phyloP scores from a whole-genome alignment of 495 filamentous ascomycete genomes.

The Penicillium fimorum region DNA sequence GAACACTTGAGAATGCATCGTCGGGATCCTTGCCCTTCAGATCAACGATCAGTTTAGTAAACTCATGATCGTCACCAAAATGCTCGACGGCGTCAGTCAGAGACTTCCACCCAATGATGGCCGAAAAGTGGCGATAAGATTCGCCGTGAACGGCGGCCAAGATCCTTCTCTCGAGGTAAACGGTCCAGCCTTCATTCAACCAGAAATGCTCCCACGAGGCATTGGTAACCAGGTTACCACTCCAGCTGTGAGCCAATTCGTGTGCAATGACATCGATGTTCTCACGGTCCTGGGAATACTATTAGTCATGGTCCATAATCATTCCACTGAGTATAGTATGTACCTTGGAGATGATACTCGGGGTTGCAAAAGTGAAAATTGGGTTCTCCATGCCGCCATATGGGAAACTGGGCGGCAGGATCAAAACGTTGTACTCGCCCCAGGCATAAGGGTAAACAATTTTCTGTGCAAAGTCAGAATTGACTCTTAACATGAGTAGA shows the following conservation, averaged over 20 bases:
- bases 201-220: constrained; percentile 97
- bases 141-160: constrained; percentile 62
- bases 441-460: constrained; percentile 86
- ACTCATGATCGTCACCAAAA: constrained; percentile 80
- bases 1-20: constrained; percentile 87
- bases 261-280: constrained; percentile 98
- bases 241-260: constrained; percentile 89
- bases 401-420: constrained; percentile 87
- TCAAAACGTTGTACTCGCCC: constrained; percentile 91
- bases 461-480: constrained; percentile 39
- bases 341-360: constrained; percentile 80
- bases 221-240: constrained; percentile 87
- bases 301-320: constrained; percentile 1
- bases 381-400: constrained; percentile 95
- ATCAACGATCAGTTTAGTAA: constrained; percentile 84
- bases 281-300: constrained; percentile 61
- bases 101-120: constrained; percentile 71
- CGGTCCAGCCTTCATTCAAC: constrained; percentile 96
- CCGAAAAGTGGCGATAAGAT: constrained; percentile 83
- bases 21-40: constrained; percentile 91
- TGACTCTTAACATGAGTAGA: not conserved
- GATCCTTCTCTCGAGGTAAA: constrained; percentile 79
- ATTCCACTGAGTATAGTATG: not conserved
- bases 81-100: constrained; percentile 69
- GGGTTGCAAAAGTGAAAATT: constrained; percentile 89